Evolutionary conservation across 768 basidiomycete genomes (phyloP).

Genomic region (Leccinum incarnatum): DNA sequence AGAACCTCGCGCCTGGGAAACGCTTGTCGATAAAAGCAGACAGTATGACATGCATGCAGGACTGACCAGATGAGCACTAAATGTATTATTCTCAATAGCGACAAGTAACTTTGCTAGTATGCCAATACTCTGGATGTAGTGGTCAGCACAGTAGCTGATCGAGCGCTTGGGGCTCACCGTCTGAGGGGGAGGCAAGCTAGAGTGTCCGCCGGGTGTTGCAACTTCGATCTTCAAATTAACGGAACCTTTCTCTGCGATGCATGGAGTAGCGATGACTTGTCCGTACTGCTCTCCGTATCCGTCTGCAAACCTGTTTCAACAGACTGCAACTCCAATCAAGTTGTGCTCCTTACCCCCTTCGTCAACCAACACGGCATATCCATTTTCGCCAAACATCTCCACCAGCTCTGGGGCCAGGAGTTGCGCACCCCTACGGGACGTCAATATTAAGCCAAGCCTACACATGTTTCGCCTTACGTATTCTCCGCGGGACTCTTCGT

Average conservation of each 20-base stretch:
- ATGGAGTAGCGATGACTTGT: conserved; percentile 56
- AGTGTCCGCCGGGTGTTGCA: conserved; percentile 75
- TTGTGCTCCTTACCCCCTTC: conserved; percentile 64
- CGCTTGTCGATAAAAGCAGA: not conserved
- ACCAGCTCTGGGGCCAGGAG: conserved; percentile 49
- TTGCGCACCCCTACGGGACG: conserved; percentile 44
- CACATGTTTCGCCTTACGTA: conserved; percentile 27
- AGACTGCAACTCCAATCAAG: not conserved
- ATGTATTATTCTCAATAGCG: conserved; percentile 65
- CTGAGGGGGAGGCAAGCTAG: conserved; percentile 77
- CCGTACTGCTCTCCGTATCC: conserved; percentile 52
- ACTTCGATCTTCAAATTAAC: conserved; percentile 64
- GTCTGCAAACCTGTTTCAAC: conserved; percentile 30
- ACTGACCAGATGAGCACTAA: conserved; percentile 47
- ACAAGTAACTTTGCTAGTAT: conserved; percentile 71
- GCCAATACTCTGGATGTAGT: conserved; percentile 63
- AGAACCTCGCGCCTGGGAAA: conserved; percentile 47
- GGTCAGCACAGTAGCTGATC: conserved; percentile 6
- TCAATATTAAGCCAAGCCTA: not conserved
- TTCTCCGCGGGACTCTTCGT: conserved; percentile 64
- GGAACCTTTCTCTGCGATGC: conserved; percentile 72
- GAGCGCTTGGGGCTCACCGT: conserved; percentile 46
- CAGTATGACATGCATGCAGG: not conserved
- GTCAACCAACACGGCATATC: conserved; percentile 79
- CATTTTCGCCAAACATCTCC: conserved; percentile 63